phyloP scores from a whole-genome alignment of 306 rosid genomes.

The Boehmeria nivea region DNA sequence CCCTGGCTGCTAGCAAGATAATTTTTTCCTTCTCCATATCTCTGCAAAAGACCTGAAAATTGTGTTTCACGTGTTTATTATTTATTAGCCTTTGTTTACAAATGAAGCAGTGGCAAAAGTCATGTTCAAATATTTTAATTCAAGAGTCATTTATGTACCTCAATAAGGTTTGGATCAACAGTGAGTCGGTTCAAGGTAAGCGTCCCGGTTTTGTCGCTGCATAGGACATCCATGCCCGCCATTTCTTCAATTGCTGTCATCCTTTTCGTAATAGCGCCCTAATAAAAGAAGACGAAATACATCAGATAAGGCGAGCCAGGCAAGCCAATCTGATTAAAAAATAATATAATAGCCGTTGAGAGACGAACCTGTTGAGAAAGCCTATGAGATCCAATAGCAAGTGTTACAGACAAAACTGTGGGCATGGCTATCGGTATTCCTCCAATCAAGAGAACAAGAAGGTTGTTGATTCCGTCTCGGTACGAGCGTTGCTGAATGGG shows the following conservation, averaged over 20 bases:
- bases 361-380: constrained; percentile 79
- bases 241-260: constrained; percentile 96
- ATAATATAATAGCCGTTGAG: constrained; percentile 1
- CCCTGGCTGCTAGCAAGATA: constrained; percentile 76
- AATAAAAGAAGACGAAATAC: background rate
- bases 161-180: constrained; percentile 66
- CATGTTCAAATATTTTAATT: background rate
- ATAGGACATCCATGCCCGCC: constrained; percentile 93
- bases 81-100: too few relatives aligned
- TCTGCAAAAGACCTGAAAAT: constrained; percentile 60
- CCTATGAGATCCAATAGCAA: constrained; percentile 84
- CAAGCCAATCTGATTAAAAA: background rate
- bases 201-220: constrained; percentile 94
- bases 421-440: constrained; percentile 98
- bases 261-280: constrained; percentile 91
- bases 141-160: constrained; percentile 31
- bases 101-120: too few relatives aligned
- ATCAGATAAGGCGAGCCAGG: background rate
- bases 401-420: constrained; percentile 85
- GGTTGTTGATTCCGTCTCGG: constrained; percentile 86
- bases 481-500: constrained; percentile 70
- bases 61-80: background rate
- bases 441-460: constrained; percentile 89
- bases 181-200: constrained; percentile 78
- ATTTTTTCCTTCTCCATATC: constrained; percentile 62